A percentile compares a stretch with the other conserved stretches of the same genome.
phyloP scores from a whole-genome alignment of 352 stramenopile species.

The Pythium periplocum region DNA sequence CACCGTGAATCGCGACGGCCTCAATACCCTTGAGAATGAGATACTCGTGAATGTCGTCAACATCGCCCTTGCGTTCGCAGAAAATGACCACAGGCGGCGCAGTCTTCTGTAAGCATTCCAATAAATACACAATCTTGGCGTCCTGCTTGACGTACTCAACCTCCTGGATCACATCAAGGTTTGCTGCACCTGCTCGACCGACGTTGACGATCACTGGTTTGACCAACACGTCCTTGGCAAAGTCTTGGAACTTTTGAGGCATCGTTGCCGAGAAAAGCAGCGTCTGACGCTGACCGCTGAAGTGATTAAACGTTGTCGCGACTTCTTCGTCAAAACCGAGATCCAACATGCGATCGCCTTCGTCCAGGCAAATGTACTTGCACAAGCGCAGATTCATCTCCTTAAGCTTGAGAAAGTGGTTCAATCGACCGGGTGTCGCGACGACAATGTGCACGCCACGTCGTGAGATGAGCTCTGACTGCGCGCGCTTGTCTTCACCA shows the following conservation, averaged over 20 bases:
- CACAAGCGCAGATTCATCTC: slow-evolving; percentile 94
- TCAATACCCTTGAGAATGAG: slow-evolving; percentile 96
- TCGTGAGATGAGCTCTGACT: slow-evolving; percentile 85
- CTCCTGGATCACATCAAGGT: slow-evolving; percentile 99
- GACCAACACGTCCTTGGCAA: slow-evolving; percentile 95
- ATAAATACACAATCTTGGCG: slow-evolving; percentile 98
- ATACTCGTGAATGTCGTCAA: slow-evolving; percentile 99
- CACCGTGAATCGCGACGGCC: slow-evolving; percentile 95
- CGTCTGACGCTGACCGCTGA: slow-evolving; percentile 95
- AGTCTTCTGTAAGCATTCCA: slow-evolving; percentile 99
- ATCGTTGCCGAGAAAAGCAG: slow-evolving; percentile 99
- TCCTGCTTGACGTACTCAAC: slow-evolving; percentile 99
- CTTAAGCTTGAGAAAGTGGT: slow-evolving; percentile 95
- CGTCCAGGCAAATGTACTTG: slow-evolving; percentile 98
- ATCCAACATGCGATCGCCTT: slow-evolving; percentile 98
- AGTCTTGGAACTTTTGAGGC: slow-evolving; percentile 99
- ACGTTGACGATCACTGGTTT: slow-evolving; percentile 98
- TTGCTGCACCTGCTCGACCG: slow-evolving; percentile 95
- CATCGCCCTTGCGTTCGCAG: slow-evolving; percentile 95
- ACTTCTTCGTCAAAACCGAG: slow-evolving; percentile 92
- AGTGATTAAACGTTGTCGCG: slow-evolving; percentile 98
- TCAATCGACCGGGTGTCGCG: slow-evolving; percentile 94
- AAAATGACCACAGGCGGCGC: slow-evolving; percentile 98
- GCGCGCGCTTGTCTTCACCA: slow-evolving; percentile 91
- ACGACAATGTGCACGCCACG: slow-evolving; percentile 96